Evolutionary conservation across 208 protist genomes (phyloP).

Genomic region (Herpetomonas tarakana): DNA sequence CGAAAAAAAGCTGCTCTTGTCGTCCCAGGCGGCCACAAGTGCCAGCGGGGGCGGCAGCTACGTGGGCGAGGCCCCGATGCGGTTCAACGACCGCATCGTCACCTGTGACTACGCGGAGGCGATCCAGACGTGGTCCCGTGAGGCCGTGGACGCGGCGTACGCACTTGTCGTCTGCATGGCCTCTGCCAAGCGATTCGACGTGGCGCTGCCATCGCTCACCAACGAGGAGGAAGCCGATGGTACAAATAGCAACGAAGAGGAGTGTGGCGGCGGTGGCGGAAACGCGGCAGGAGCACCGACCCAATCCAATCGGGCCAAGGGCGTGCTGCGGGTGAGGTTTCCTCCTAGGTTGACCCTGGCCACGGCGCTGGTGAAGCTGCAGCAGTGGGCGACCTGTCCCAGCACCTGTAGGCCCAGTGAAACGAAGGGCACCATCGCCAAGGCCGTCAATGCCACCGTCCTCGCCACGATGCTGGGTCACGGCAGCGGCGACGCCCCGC

Average conservation of each 20-base stretch:
- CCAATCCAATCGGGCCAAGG: too few species aligned
- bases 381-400: background rate
- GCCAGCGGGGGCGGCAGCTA: too few species aligned
- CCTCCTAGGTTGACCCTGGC: background rate
- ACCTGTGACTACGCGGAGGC: background rate
- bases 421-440: background rate
- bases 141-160: background rate
- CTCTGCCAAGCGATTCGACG: background rate
- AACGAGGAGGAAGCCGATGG: too few species aligned
- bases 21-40: background rate
- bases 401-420: background rate
- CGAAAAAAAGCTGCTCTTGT: background rate
- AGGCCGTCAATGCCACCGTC: background rate
- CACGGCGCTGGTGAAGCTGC: background rate
- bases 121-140: background rate
- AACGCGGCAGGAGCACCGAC: too few species aligned
- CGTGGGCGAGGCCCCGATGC: background rate
- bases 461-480: background rate
- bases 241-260: too few species aligned
- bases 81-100: background rate
- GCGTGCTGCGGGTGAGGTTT: too few species aligned
- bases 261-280: too few species aligned
- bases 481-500: too few species aligned
- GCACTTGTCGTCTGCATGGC: background rate
- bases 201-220: background rate